Evolutionary conservation across 192 early-diverging fungal genomes (phyloP).

Genomic region (Coemansia sp.): DNA sequence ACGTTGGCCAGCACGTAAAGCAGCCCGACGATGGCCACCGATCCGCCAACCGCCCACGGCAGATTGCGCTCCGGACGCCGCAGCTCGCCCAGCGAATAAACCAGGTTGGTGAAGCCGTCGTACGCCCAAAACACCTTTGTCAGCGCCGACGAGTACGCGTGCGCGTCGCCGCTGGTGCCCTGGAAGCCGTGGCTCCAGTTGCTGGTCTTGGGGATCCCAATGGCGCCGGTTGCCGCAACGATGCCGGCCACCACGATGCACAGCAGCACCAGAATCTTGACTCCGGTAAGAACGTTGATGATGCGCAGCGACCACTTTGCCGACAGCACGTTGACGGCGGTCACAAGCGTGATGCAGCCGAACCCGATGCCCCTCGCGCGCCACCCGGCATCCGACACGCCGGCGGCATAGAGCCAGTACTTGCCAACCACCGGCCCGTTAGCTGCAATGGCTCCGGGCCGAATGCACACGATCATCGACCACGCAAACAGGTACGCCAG

Average conservation of each 20-base stretch:
- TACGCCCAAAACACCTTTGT: conserved; percentile 61
- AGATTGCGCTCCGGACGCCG: conserved; percentile 76
- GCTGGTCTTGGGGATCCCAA: conserved; percentile 25
- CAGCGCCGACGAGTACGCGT: conserved; percentile 54
- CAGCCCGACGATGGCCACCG: conserved; percentile 67
- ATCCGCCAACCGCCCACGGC: conserved; percentile 75
- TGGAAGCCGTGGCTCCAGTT: conserved; percentile 64
- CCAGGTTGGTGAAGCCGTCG: conserved; percentile 72
- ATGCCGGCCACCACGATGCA: conserved; percentile 70
- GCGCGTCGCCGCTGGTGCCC: conserved; percentile 58
- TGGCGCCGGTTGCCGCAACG: conserved; percentile 62
- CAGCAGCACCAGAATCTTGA: conserved; percentile 70
- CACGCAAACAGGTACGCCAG: conserved; percentile 59
- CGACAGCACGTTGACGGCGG: conserved; percentile 66
- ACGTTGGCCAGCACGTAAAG: conserved; percentile 80
- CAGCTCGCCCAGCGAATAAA: conserved; percentile 84
- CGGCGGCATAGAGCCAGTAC: conserved; percentile 58
- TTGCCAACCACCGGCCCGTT: conserved; percentile 57
- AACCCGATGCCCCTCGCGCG: conserved; percentile 58
- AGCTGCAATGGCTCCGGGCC: conserved; percentile 57
- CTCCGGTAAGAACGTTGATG: conserved; percentile 68
- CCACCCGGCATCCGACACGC: conserved; percentile 41
- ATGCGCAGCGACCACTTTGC: conserved; percentile 65
- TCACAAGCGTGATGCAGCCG: conserved; percentile 60
- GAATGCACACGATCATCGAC: conserved; percentile 56